phyloP scores from a whole-genome alignment of 1,284 basidiomycete genomes.

The Leucoagaricus sp. region DNA sequence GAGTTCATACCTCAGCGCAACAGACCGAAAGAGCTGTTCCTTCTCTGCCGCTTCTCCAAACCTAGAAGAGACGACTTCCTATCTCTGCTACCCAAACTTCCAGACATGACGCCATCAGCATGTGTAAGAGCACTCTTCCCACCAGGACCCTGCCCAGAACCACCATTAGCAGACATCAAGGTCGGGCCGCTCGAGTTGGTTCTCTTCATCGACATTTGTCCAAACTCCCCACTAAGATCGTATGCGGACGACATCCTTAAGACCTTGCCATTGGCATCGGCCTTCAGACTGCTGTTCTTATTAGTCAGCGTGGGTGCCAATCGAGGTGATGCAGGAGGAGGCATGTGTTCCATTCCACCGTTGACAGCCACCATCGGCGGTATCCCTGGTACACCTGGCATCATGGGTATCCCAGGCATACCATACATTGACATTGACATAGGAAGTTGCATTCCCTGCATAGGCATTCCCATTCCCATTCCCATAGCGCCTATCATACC shows the following conservation, averaged over 20 bases:
- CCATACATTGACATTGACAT: constrained; percentile 14
- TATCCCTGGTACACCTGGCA: constrained; percentile 1
- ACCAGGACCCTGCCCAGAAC: not conserved
- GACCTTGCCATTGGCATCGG: constrained; percentile 1
- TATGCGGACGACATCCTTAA: constrained; percentile 27
- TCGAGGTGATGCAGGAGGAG: not conserved
- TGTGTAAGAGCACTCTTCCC: not conserved
- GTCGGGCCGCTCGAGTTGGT: constrained; percentile 1
- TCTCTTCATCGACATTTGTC: constrained; percentile 22
- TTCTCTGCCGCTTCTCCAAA: not conserved
- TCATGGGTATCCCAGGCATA: constrained; percentile 1
- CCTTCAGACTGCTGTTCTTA: constrained; percentile 1
- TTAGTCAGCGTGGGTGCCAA: not conserved
- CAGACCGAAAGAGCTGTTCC: not conserved
- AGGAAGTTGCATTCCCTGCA: not conserved
- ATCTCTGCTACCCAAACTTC: not conserved
- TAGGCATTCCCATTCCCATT: constrained; percentile 10
- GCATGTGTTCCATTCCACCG: constrained; percentile 3
- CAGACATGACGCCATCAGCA: not conserved
- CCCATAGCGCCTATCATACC: constrained; percentile 2
- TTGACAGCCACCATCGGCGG: constrained; percentile 5
- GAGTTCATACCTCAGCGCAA: not conserved
- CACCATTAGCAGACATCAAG: not conserved
- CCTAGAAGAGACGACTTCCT: not conserved
- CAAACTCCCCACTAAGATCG: constrained; percentile 40